Evolutionary conservation across 306 rosid species (phyloP).

Genomic region (Spatholobus suberectus): DNA sequence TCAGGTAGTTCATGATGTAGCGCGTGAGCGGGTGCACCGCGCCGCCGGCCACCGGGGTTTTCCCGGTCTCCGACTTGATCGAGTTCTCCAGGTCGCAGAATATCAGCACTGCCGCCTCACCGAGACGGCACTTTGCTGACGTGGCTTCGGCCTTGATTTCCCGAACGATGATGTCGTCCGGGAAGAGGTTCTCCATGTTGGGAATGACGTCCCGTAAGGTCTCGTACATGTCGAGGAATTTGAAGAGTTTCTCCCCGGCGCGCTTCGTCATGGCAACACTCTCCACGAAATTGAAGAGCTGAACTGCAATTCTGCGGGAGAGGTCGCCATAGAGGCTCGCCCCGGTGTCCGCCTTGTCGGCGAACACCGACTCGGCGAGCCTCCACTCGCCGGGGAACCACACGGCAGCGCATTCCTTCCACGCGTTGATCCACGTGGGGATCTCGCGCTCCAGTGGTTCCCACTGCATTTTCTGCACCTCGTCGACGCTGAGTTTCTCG

Average conservation of each 20-base stretch:
- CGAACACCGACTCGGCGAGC: slow-evolving; percentile 44
- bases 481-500: slow-evolving; percentile 62
- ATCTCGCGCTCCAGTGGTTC: slow-evolving; percentile 64
- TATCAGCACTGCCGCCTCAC: slow-evolving; percentile 50
- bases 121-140: slow-evolving; percentile 47
- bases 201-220: slow-evolving; percentile 52
- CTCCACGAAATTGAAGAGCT: slow-evolving; percentile 57
- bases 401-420: slow-evolving; percentile 46
- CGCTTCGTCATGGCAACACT: slow-evolving; percentile 60
- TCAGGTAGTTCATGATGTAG: slow-evolving; percentile 54
- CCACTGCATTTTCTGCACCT: slow-evolving; percentile 64
- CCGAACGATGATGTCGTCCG: not conserved
- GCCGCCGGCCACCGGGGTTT: slow-evolving; percentile 50
- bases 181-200: slow-evolving; percentile 40
- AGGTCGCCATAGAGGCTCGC: slow-evolving; percentile 41
- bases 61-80: slow-evolving; percentile 45
- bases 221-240: slow-evolving; percentile 66
- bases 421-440: slow-evolving; percentile 52
- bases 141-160: slow-evolving; percentile 48
- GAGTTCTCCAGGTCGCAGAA: slow-evolving; percentile 54
- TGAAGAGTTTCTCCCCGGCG: slow-evolving; percentile 67
- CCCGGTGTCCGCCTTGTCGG: not conserved
- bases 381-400: slow-evolving; percentile 50
- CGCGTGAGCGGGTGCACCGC: slow-evolving; percentile 58
- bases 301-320: slow-evolving; percentile 41